phyloP scores from a whole-genome alignment of 164 flowering plant species.

The Berberis vulgaris region DNA sequence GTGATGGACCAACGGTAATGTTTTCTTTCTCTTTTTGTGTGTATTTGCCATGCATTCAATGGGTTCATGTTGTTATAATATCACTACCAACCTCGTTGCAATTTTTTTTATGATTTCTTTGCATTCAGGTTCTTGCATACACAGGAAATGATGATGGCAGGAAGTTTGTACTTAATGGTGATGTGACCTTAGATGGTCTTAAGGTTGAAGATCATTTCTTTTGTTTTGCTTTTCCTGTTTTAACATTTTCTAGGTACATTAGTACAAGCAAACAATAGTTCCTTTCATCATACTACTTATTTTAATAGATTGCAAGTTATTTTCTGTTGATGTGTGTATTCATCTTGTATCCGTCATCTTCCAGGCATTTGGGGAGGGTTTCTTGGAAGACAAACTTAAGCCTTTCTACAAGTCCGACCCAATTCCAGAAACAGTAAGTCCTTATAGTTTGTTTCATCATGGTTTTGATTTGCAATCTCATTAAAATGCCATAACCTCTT shows the following conservation, averaged over 20 bases:
- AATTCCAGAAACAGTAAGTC: conserved; percentile 74
- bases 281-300: neutral
- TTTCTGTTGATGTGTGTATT: neutral
- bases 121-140: conserved; percentile 60
- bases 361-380: conserved; percentile 69
- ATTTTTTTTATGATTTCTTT: conserved; percentile 4
- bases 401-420: conserved; percentile 94
- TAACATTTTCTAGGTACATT: too few species aligned
- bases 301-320: neutral
- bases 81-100: neutral
- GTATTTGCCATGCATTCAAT: neutral
- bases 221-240: neutral
- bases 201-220: conserved; percentile 42
- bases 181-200: conserved; percentile 49
- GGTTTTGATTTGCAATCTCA: neutral
- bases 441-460: neutral
- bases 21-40: neutral
- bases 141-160: conserved; percentile 64
- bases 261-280: too few species aligned
- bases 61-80: neutral
- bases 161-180: conserved; percentile 57
- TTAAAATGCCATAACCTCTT: neutral
- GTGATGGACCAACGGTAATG: conserved; percentile 56
- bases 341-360: conserved; percentile 1
- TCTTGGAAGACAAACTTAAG: conserved; percentile 77